phyloP scores from a whole-genome alignment of 129 eudicot genomes.

The Mikania micrantha region DNA sequence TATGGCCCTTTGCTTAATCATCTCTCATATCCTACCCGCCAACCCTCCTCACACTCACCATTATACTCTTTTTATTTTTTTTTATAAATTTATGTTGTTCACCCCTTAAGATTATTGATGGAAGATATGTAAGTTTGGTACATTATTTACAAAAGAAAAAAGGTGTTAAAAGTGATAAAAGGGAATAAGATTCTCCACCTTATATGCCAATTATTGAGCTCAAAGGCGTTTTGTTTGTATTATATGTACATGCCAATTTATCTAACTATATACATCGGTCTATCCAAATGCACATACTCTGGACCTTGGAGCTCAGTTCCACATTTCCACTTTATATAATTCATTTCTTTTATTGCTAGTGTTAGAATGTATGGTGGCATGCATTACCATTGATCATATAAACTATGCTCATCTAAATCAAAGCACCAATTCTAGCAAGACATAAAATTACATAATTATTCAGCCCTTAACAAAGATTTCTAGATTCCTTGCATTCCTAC shows the following conservation, averaged over 20 bases:
- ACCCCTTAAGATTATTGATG: background rate
- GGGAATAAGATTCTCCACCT: constrained; percentile 35
- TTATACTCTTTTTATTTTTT: background rate
- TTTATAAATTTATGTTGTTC: background rate
- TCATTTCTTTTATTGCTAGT: background rate
- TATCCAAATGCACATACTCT: background rate
- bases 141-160: constrained; percentile 3
- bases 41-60: background rate
- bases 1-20: constrained; percentile 25
- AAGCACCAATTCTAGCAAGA: background rate
- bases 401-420: background rate
- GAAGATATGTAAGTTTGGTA: background rate
- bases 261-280: background rate
- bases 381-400: background rate
- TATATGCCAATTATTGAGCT: constrained; percentile 26
- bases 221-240: constrained; percentile 15
- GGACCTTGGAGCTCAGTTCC: background rate
- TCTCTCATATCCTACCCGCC: background rate
- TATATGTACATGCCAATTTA: background rate
- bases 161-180: constrained; percentile 13
- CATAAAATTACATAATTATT: too few species aligned
- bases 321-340: background rate
- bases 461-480: too few species aligned
- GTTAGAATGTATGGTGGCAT: background rate
- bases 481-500: too few species aligned